Percentiles rank a stretch among this genome's conserved stretches.
Conservation (phyloP, 139 green algal species). For the Diplosphaera chodatii region DNA sequence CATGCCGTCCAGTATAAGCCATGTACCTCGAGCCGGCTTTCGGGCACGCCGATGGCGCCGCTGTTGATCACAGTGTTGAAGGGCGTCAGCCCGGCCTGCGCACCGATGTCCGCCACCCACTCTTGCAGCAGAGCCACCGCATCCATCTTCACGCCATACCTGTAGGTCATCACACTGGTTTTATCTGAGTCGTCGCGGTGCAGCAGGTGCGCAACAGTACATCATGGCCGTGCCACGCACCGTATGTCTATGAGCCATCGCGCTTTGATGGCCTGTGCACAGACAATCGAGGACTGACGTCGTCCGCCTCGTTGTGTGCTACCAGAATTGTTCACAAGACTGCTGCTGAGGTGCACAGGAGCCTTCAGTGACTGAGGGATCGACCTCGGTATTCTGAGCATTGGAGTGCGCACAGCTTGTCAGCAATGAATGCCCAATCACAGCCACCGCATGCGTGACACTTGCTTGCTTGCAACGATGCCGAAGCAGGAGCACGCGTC, state of each 20-base stretch:
- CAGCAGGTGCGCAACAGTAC: no score
- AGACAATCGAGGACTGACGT: not conserved
- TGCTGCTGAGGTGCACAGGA: no score
- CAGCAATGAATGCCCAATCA: no score
- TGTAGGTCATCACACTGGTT: conserved; percentile 10
- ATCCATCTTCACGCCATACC: conserved; percentile 65
- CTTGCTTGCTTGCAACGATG: no score
- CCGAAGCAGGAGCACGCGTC: no score
- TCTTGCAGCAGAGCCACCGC: conserved; percentile 59
- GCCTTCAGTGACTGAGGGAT: no score
- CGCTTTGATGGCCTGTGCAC: conserved; percentile 6
- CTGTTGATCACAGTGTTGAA: conserved; percentile 45
- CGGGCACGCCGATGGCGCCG: conserved; percentile 51
- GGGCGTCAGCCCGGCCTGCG: conserved; percentile 42
- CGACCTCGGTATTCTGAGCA: no score
- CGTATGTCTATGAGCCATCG: conserved; percentile 21
- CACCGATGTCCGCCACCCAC: conserved; percentile 59
- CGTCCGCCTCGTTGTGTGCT: no score
- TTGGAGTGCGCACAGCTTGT: no score
- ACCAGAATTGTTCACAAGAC: no score
- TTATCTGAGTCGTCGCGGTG: no score
- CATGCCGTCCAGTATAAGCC: not conserved
- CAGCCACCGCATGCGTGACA: no score
- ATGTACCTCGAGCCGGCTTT: conserved; percentile 51
- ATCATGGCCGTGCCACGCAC: not conserved